These are phyloP conservation scores for Gnetum montanum DNA, from an alignment of 75 land plant genomes.

Conservation along the genomic window DNA sequence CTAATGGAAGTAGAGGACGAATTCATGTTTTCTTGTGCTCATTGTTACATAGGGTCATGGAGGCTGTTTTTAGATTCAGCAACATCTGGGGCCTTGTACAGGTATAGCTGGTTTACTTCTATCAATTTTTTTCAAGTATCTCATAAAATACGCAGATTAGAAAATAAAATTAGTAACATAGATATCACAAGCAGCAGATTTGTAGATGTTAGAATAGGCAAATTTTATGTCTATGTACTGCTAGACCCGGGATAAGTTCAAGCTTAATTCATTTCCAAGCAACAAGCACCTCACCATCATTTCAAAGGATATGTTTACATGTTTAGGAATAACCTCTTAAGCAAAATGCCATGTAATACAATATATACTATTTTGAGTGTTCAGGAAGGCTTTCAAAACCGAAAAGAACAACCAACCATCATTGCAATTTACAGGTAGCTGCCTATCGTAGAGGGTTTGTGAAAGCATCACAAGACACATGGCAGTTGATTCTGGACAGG, in stretches of 20 bases:
- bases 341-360: no score
- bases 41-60: constrained; percentile 41
- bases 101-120: no score
- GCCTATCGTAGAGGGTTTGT: constrained; percentile 66
- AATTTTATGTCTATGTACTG: neutral
- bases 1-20: constrained; percentile 46
- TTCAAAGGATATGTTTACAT: no score
- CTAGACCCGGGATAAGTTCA: neutral
- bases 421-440: constrained; percentile 76
- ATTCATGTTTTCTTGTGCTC: constrained; percentile 68
- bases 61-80: constrained; percentile 18
- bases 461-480: constrained; percentile 66
- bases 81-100: constrained; percentile 76
- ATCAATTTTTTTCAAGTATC: neutral
- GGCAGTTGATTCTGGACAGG: constrained; percentile 39
- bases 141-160: neutral
- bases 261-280: neutral
- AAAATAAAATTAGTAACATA: neutral
- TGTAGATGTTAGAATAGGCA: neutral
- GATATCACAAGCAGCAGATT: neutral
- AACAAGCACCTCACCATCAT: no score
- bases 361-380: no score
- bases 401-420: no score
- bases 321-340: no score
- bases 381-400: no score